Evolutionary conservation across 2,329 filamentous ascomycete species (phyloP).

Genomic region (Dendryphion nanum): DNA sequence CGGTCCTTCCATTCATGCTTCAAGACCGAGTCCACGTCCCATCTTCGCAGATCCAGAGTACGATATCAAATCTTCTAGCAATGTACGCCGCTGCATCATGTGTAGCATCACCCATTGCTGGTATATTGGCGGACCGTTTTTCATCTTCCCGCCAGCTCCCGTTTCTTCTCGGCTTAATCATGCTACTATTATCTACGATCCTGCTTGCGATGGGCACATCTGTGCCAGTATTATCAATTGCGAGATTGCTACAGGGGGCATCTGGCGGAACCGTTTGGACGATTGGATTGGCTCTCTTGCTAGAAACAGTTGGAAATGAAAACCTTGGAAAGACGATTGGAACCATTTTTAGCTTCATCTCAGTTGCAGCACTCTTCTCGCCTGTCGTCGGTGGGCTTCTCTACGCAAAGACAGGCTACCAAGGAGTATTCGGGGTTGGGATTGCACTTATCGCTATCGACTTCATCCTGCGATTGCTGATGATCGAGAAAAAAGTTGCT

Average conservation of each 20-base stretch:
- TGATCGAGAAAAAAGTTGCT: constrained; percentile 64
- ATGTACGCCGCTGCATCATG: constrained; percentile 56
- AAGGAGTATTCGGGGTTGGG: constrained; percentile 58
- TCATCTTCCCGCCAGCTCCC: constrained; percentile 54
- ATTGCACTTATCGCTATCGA: constrained; percentile 57
- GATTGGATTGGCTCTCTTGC: constrained; percentile 56
- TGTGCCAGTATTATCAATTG: constrained; percentile 50
- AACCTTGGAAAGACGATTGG: constrained; percentile 63
- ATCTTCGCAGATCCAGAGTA: constrained; percentile 49
- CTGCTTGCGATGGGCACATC: constrained; percentile 53
- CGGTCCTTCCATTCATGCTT: constrained; percentile 59
- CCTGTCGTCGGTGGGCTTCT: constrained; percentile 61
- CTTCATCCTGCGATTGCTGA: constrained; percentile 57
- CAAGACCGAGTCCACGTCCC: constrained; percentile 51
- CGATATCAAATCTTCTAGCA: constrained; percentile 55
- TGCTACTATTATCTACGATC: constrained; percentile 55
- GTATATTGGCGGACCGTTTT: constrained; percentile 54
- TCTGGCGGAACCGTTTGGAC: constrained; percentile 61
- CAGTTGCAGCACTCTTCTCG: constrained; percentile 55
- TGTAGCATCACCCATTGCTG: constrained; percentile 52
- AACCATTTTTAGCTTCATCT: constrained; percentile 60
- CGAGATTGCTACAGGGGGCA: constrained; percentile 57
- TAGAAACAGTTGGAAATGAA: constrained; percentile 57
- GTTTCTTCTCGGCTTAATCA: constrained; percentile 56
- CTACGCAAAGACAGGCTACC: constrained; percentile 58